A percentile compares a stretch with the other conserved stretches of the same genome.
phyloP scores from a whole-genome alignment of 2,329 filamentous ascomycete genomes.

The Geosmithia morbida region DNA sequence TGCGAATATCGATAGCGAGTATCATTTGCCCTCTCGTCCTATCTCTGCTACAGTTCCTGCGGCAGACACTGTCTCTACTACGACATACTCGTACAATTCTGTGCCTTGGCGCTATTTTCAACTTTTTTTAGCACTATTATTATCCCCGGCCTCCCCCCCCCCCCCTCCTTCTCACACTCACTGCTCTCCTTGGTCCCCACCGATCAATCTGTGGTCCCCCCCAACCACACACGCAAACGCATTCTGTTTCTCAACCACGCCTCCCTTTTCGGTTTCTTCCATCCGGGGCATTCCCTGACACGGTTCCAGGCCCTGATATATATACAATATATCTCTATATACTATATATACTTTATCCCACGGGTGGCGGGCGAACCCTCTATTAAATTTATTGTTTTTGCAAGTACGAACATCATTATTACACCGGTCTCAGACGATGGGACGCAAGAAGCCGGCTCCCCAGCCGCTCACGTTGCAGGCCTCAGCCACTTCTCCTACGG shows the following conservation, averaged over 20 bases:
- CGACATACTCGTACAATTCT: background rate
- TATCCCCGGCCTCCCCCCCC: too few relatives aligned
- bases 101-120: background rate
- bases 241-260: background rate
- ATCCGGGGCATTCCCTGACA: background rate
- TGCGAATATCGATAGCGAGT: background rate
- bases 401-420: background rate
- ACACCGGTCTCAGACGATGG: conserved; percentile 21
- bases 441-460: conserved; percentile 40
- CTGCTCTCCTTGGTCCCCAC: background rate
- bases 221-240: background rate
- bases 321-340: background rate
- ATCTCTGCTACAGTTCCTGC: background rate
- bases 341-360: background rate
- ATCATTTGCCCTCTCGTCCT: background rate
- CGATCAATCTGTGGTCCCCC: background rate
- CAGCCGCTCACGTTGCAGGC: conserved; percentile 40
- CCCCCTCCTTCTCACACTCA: background rate
- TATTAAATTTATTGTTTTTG: background rate
- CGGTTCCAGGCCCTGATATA: background rate
- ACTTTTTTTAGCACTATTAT: background rate
- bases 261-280: background rate
- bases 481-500: background rate
- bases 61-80: background rate
- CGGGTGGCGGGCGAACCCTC: background rate